A percentile compares a stretch with the other conserved stretches of the same genome.
Conservation (phyloP, 1,284 basidiomycete species). For the Fomitopsis schrenkii region DNA sequence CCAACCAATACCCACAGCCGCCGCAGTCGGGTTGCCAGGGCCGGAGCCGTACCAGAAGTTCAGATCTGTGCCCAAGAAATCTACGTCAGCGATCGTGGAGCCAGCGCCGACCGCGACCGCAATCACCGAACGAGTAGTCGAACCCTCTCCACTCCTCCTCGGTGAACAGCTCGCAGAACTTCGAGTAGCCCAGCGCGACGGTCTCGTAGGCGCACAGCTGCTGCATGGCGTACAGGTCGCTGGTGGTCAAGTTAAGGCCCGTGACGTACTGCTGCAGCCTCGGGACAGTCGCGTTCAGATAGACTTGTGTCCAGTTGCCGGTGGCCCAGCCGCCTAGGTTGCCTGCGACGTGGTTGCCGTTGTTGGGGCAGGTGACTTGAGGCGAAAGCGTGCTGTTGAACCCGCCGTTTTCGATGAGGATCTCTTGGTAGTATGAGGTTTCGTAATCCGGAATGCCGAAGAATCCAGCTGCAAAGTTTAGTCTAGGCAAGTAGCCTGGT, state of each 20-base stretch:
- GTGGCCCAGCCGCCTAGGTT: constrained; percentile 27
- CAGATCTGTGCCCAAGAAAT: constrained; percentile 24
- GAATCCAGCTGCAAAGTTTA: constrained; percentile 58
- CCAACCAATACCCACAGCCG: constrained; percentile 62
- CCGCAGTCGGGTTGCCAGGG: constrained; percentile 47
- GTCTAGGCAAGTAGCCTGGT: constrained; percentile 19
- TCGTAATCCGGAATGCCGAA: constrained; percentile 51
- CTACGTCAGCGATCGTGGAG: neutral
- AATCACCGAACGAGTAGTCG: constrained; percentile 45
- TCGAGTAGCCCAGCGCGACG: constrained; percentile 57
- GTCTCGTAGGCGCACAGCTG: constrained; percentile 63
- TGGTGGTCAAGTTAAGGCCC: constrained; percentile 46
- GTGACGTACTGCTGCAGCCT: constrained; percentile 42
- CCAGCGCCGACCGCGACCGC: neutral
- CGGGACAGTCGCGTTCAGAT: constrained; percentile 46
- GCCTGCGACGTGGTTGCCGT: constrained; percentile 31
- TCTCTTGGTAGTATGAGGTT: constrained; percentile 43
- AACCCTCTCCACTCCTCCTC: constrained; percentile 64
- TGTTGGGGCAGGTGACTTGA: constrained; percentile 40
- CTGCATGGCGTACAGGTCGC: constrained; percentile 46
- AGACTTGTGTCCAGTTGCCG: constrained; percentile 47
- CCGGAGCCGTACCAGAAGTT: constrained; percentile 54
- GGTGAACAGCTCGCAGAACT: constrained; percentile 55
- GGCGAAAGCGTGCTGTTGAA: constrained; percentile 60
- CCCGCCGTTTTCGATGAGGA: constrained; percentile 46